Evolutionary conservation across 202 grass and related monocot genomes (phyloP), one percentile per base, ranked within the genome.

Genomic region (Elaeis oleifera): DNA sequence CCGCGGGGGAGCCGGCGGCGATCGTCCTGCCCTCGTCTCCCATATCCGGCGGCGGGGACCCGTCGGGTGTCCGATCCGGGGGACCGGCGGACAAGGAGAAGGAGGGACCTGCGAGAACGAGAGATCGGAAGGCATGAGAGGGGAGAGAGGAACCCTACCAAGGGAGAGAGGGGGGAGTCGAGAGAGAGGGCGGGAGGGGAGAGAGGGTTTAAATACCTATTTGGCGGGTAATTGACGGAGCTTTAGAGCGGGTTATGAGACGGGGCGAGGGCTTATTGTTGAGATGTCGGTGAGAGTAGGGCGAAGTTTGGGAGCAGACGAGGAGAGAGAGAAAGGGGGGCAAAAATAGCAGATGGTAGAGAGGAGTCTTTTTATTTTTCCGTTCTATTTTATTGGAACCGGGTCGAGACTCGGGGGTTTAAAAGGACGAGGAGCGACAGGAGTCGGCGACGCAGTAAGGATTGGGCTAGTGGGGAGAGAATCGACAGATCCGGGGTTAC

Each of bases 221-320:
- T 26, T 18, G 11, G 65, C 84, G 89, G 81, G 81, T 49, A 87
- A 87, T 83, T 87, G 68, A 68, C 68, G 53, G 53, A 61, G 69
- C 36, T 44, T 14, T 44, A 44, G 36, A 13, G 36, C 36, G 36
- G 36, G 36, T 44, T 44, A 44, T 44, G 36, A 63, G 70, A 39
- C 17, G 70, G 64, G 60, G 57, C 60, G 58, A 66, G 58, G n/a
- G 60, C 69, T 58, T 57, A 61, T 54, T 18, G 58, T 60, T 53
- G 53, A 70, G 80, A 87, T 84, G 85, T 84, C 74, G 82, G 80
- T 89, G 82, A 76, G 80, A 59, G 76, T 44, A 50, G 54, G 26
- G 53, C 64, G 56, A 58, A 68, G 59, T 71, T 59, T n/a, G 7
- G 31, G 77, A 65, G 69, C 50, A 64, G 73, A 19, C 67, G 69